phyloP scores from a whole-genome alignment of 2,329 filamentous ascomycete species.

The Aureobasidium vineae region DNA sequence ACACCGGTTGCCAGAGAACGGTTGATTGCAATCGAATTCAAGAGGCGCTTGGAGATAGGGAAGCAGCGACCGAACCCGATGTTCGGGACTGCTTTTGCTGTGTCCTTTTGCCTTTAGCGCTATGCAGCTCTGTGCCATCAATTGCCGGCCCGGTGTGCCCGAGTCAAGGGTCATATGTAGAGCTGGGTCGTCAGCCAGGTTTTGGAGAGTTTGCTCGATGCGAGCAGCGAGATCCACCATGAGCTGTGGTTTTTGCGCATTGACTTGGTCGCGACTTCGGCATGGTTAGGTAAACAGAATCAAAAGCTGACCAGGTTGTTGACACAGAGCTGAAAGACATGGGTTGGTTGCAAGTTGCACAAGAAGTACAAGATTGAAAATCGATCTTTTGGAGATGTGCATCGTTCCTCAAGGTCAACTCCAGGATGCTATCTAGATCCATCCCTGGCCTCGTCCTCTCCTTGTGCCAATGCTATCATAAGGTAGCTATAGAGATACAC shows the following conservation, averaged over 20 bases:
- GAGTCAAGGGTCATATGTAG: not conserved
- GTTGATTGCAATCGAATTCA: not conserved
- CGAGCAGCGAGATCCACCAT: not conserved
- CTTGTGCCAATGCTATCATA: too few species aligned
- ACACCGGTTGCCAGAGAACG: not conserved
- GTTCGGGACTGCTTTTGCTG: slow-evolving; percentile 7
- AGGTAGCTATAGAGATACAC: too few species aligned
- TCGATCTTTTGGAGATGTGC: not conserved
- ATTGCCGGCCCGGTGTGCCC: slow-evolving; percentile 8
- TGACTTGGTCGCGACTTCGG: slow-evolving; percentile 1
- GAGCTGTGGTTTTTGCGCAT: not conserved
- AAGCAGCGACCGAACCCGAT: slow-evolving; percentile 1
- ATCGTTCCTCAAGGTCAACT: too few species aligned
- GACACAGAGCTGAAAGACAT: slow-evolving; percentile 11
- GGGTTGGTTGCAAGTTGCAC: not conserved
- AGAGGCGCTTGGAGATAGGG: not conserved
- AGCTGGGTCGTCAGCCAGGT: not conserved
- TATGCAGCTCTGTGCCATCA: slow-evolving; percentile 9
- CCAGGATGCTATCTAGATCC: too few species aligned
- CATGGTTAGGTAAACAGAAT: not conserved
- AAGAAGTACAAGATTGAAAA: not conserved
- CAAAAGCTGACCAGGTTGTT: not conserved
- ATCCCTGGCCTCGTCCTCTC: too few species aligned
- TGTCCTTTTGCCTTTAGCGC: not conserved
- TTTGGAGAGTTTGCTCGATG: not conserved